Percentiles rank a stretch among this genome's conserved stretches.
phyloP scores from a whole-genome alignment of 805 yeast genomes.

The Pichia insulana region DNA sequence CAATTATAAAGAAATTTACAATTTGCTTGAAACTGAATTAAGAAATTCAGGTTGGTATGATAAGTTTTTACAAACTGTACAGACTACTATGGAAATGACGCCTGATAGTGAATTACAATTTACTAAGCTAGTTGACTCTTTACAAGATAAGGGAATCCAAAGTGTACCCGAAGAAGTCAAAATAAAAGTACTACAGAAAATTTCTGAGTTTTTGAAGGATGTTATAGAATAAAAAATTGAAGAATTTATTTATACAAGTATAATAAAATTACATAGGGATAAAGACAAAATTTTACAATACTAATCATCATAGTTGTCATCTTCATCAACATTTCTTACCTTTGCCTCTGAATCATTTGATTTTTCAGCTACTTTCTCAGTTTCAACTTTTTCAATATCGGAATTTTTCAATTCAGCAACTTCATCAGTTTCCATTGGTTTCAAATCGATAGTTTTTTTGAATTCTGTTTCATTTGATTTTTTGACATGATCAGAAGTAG shows the following conservation, averaged over 20 bases:
- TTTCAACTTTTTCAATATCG: slow-evolving; percentile 3
- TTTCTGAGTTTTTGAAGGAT: slow-evolving; percentile 49
- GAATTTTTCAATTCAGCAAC: slow-evolving; percentile 17
- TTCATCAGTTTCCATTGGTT: slow-evolving; percentile 27
- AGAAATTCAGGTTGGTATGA: slow-evolving; percentile 84
- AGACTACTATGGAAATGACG: slow-evolving; percentile 28
- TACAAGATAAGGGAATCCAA: slow-evolving; percentile 60
- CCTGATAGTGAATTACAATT: slow-evolving; percentile 33
- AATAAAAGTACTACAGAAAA: slow-evolving; percentile 47
- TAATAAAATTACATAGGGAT: too few species aligned
- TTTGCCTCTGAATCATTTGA: slow-evolving; percentile 5
- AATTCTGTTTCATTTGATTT: not conserved
- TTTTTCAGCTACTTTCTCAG: slow-evolving; percentile 3
- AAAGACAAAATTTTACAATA: slow-evolving; percentile 12
- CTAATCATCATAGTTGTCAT: slow-evolving; percentile 31
- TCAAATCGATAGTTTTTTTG: slow-evolving; percentile 19
- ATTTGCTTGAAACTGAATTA: slow-evolving; percentile 51
- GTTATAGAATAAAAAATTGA: slow-evolving; percentile 28
- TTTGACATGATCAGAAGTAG: too few species aligned
- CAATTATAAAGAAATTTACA: slow-evolving; percentile 68
- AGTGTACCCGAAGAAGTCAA: slow-evolving; percentile 63
- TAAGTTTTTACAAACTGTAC: slow-evolving; percentile 53
- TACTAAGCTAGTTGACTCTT: slow-evolving; percentile 38
- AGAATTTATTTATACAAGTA: too few species aligned
- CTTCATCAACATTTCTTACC: slow-evolving; percentile 29